Percentiles rank a stretch among this genome's conserved stretches.
phyloP scores from a whole-genome alignment of 179 eudicot species.

The Silene coronaria region DNA sequence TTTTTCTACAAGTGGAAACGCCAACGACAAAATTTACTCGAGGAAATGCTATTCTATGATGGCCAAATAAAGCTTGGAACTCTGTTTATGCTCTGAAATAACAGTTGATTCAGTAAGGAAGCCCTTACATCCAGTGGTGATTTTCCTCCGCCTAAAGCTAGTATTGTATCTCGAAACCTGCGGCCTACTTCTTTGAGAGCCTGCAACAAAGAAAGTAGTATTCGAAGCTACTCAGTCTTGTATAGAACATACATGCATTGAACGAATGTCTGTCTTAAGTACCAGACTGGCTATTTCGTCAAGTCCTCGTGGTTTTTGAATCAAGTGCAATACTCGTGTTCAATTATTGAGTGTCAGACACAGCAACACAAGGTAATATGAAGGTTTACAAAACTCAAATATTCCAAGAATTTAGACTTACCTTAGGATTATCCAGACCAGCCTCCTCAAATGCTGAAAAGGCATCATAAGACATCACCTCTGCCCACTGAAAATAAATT shows the following conservation, averaged over 20 bases:
- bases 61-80: no score
- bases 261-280: no score
- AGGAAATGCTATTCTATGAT: not conserved
- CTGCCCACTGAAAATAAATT: constrained; percentile 32
- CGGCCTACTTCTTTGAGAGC: constrained; percentile 30
- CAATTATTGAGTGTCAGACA: no score
- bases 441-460: constrained; percentile 36
- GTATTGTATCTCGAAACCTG: constrained; percentile 31
- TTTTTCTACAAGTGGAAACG: no score
- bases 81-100: no score
- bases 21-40: not conserved
- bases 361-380: no score
- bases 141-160: constrained; percentile 34
- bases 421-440: constrained; percentile 27
- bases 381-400: not conserved
- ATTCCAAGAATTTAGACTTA: not conserved
- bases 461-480: constrained; percentile 32
- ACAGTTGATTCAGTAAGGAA: not conserved
- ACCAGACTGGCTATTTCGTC: no score
- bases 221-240: no score
- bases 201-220: constrained; percentile 19
- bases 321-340: no score
- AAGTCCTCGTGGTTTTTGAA: no score
- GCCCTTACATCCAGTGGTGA: constrained; percentile 27
- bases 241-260: no score